Base-by-base conservation (phyloP, 345 rosid genomes). In the Physaria fendleri region DNA sequence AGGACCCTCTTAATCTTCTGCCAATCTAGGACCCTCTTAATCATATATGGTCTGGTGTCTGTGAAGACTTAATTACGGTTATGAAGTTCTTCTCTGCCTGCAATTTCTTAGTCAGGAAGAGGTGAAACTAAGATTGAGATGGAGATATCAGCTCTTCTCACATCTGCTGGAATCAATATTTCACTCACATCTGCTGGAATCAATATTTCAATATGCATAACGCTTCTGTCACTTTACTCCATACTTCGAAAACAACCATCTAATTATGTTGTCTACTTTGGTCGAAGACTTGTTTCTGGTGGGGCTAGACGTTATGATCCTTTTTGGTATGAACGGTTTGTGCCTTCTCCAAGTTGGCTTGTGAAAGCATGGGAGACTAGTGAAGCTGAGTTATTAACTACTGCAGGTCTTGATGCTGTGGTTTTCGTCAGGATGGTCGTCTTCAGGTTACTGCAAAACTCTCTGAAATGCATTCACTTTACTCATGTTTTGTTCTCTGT, bases 101-200 rank as follows among this genome's bases (percentile, higher is more conserved):
- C 53, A 53, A 56, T 7, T 51, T 50, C n/a, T 51, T 64, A 64
- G 47, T 57, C 18, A 52, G 59, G 65, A 50, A 9, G 44, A 37
- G 39, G 12, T 74, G 6, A 69, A 61, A 73, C 71, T 47, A 65
- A 48, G 25, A 57, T 66, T 20, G 64, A 67, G 75, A 89, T 93
- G 99, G 78, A 86, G 54, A 35, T 93, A 68, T 66, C 71, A 29
- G 95, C 85, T 14, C 81, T 93, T 53, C 69, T 93, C 32, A 93
- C 99, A 55, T 93, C 95, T 32, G 94, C 84, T 14, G 97, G 87
- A 62, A 86, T 89, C 30, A 93, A 93, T n/a, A n/a, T n/a, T n/a
- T n/a, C n/a, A n/a, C n/a, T n/a, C n/a, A n/a, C n/a, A n/a, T 93
- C 95, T 32, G 94, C 84, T 14, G 97, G 87, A 62, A 86, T 89